These are phyloP conservation scores for Dryas octopetala DNA, from an alignment of 306 rosid genomes.

Conservation along the genomic window DNA sequence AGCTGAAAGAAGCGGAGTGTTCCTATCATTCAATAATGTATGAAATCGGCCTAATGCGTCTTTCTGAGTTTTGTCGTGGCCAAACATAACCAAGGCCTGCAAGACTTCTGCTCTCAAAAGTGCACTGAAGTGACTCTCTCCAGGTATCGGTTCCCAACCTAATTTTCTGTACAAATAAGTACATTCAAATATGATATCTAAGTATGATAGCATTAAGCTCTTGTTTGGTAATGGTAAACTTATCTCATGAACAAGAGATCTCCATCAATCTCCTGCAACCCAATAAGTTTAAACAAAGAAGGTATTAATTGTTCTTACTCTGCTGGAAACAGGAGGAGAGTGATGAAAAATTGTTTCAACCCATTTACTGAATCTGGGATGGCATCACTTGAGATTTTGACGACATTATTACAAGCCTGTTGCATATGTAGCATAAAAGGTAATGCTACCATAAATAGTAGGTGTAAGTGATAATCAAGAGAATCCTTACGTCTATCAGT, in stretches of 20 bases:
- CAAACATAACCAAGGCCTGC: constrained; percentile 50
- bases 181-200: neutral
- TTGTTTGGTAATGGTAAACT: neutral
- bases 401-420: constrained; percentile 46
- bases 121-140: constrained; percentile 47
- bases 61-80: constrained; percentile 45
- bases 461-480: neutral
- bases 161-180: constrained; percentile 34
- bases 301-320: constrained; percentile 35
- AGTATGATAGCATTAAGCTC: neutral
- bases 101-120: constrained; percentile 47
- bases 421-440: constrained; percentile 13
- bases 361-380: constrained; percentile 49
- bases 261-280: neutral
- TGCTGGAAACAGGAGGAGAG: constrained; percentile 50
- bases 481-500: constrained; percentile 38
- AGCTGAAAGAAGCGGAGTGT: constrained; percentile 51
- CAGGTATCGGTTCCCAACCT: constrained; percentile 59
- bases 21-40: constrained; percentile 38
- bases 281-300: neutral
- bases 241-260: too few species aligned
- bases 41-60: constrained; percentile 57
- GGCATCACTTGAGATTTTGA: constrained; percentile 43
- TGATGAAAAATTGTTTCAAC: constrained; percentile 53
- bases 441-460: constrained; percentile 7